Conservation (phyloP, 2,329 filamentous ascomycete species). For the Calonectria pteridis region DNA sequence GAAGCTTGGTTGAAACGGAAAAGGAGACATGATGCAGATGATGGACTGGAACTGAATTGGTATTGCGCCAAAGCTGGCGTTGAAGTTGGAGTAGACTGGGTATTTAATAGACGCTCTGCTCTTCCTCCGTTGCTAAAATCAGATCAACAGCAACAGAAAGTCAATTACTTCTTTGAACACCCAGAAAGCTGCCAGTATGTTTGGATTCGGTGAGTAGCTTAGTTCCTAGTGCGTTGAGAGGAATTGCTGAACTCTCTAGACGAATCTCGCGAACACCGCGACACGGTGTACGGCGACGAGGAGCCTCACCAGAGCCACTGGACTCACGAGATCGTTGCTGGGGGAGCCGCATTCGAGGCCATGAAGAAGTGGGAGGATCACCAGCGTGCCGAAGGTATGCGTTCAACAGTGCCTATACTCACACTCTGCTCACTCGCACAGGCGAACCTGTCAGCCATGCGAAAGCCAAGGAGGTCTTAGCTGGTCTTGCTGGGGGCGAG, state of each 20-base stretch:
- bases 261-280: conserved; percentile 44
- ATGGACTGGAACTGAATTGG: not conserved
- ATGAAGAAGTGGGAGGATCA: conserved; percentile 85
- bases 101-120: not conserved
- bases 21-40: not conserved
- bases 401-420: not conserved
- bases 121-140: not conserved
- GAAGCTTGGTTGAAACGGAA: not conserved
- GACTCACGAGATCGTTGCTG: conserved; percentile 80
- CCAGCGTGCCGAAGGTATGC: conserved; percentile 71
- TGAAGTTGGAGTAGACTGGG: not conserved
- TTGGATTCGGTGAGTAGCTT: conserved; percentile 23
- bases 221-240: not conserved
- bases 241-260: not conserved
- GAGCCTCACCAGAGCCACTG: conserved; percentile 69
- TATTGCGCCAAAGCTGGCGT: not conserved
- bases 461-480: conserved; percentile 83
- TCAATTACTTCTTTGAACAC: not conserved
- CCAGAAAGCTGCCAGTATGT: conserved; percentile 11
- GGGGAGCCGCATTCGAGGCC: conserved; percentile 81
- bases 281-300: conserved; percentile 57
- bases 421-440: not conserved
- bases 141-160: not conserved
- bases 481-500: conserved; percentile 78
- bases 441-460: conserved; percentile 73